phyloP scores from a whole-genome alignment of 2,329 filamentous ascomycete species.

The Aurifilum marmelostoma region DNA sequence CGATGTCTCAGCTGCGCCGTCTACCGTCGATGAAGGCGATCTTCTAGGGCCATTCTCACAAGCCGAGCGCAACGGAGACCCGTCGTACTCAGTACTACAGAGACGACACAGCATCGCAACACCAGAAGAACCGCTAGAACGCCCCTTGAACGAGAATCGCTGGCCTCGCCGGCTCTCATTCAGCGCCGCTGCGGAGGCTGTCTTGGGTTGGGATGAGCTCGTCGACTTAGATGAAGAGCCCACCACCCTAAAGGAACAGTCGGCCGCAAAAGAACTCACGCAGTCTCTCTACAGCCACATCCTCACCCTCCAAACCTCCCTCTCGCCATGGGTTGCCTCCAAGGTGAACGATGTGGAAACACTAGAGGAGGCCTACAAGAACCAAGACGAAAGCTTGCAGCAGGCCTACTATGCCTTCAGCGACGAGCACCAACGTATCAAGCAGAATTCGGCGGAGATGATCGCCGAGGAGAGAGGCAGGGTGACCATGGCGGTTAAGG shows the following conservation, averaged over 20 bases:
- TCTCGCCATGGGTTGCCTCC: slow-evolving; percentile 64
- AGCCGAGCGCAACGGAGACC: slow-evolving; percentile 50
- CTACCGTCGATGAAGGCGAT: slow-evolving; percentile 62
- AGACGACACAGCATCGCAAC: slow-evolving; percentile 63
- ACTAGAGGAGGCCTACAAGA: slow-evolving; percentile 65
- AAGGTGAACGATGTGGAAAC: slow-evolving; percentile 60
- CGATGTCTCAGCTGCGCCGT: slow-evolving; percentile 60
- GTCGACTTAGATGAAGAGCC: slow-evolving; percentile 39
- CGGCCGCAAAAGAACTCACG: slow-evolving; percentile 55
- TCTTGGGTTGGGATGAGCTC: slow-evolving; percentile 67
- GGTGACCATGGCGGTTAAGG: slow-evolving; percentile 72
- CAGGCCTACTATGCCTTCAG: slow-evolving; percentile 69
- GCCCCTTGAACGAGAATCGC: slow-evolving; percentile 56
- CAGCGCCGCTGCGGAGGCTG: slow-evolving; percentile 73
- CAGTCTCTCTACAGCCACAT: slow-evolving; percentile 58
- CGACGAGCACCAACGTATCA: slow-evolving; percentile 70
- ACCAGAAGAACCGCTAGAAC: slow-evolving; percentile 37
- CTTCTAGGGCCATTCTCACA: slow-evolving; percentile 57
- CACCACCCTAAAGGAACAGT: slow-evolving; percentile 39
- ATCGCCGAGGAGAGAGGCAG: slow-evolving; percentile 69
- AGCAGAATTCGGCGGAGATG: slow-evolving; percentile 68
- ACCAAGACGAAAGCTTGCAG: slow-evolving; percentile 68
- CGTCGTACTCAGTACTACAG: slow-evolving; percentile 54
- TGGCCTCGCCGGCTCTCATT: slow-evolving; percentile 78
- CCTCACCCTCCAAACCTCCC: slow-evolving; percentile 51